These are phyloP conservation scores for Melaleuca quinquenervia DNA, from an alignment of 345 rosid species.

Conservation along the genomic window DNA sequence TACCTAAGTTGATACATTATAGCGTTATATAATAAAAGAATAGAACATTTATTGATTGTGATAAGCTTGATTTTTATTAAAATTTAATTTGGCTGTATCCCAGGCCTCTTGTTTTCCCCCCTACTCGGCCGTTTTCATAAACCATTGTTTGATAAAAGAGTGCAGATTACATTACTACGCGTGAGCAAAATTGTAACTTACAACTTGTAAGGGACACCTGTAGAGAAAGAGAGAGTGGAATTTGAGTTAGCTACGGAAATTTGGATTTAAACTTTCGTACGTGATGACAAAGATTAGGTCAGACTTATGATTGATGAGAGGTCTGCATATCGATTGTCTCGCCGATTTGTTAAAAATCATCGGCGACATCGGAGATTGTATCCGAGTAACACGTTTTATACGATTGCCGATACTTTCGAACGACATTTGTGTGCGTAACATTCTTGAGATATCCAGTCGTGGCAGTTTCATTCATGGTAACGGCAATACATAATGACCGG, in stretches of 20 bases:
- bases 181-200: neutral
- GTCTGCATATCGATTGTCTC: neutral
- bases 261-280: neutral
- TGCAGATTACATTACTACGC: neutral
- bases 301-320: neutral
- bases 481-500: neutral
- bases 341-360: neutral
- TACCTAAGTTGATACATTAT: neutral
- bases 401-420: neutral
- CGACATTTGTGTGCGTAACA: neutral
- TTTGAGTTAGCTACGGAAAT: neutral
- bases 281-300: neutral
- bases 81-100: neutral
- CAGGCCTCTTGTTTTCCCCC: neutral
- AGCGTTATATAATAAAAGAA: neutral
- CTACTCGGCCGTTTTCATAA: neutral
- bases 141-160: neutral
- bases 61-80: neutral
- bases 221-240: neutral
- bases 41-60: too few relatives aligned
- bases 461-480: neutral
- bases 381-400: neutral
- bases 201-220: neutral
- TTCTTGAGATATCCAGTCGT: neutral
- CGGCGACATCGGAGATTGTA: too few relatives aligned